Evolutionary conservation across 2,329 filamentous ascomycete genomes (phyloP), one percentile per base, ranked within the genome.

Genomic region (Rhynchosporium agropyri): DNA sequence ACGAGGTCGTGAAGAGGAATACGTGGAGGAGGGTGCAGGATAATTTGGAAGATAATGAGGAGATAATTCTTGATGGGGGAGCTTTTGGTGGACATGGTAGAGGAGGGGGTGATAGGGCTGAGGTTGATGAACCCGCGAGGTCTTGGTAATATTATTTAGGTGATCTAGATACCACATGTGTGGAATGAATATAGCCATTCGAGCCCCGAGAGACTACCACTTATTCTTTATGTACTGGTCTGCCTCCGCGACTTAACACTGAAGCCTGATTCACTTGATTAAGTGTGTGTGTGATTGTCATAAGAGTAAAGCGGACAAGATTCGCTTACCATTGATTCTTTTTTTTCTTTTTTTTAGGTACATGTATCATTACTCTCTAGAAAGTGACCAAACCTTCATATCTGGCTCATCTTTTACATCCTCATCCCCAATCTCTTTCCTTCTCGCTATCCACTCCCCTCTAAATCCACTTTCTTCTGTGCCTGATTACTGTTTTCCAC

Each of bases 1-100:
- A 67, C 4, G 60, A 62, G n/a, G 63, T 65, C 2, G 61, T 55
- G 0, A 73, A 68, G 63, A 72, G 70, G 59, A 71, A 73, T 59
- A 73, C 69, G 1, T 79, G 77, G 77, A 71, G 76, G 28, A 72
- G 76, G 45, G 77, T 79, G 0, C 77, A 79, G 58, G 76, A 78
- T 69, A 74, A 76, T 62, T 69, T 75, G 58, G 74, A 75, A 28
- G 76, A 78, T 68, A 78, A 79, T 65, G 77, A 78, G 59, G 71
- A 69, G 3, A 63, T 76, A 9, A 78, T 78, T 56, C 62, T 78
- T 5, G 74, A 79, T 67, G 77, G 77, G 5, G 76, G 76, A 8
- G 69, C 69, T 6, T 74, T 67, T 64, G 73, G 74, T 48, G 68
- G 68, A 10, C 26, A 29, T 29, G 12, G 26, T 20, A 26, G 26